phyloP scores from a whole-genome alignment of 225 moss, liverwort and hornwort genomes.

The Physcomitrium patens region DNA sequence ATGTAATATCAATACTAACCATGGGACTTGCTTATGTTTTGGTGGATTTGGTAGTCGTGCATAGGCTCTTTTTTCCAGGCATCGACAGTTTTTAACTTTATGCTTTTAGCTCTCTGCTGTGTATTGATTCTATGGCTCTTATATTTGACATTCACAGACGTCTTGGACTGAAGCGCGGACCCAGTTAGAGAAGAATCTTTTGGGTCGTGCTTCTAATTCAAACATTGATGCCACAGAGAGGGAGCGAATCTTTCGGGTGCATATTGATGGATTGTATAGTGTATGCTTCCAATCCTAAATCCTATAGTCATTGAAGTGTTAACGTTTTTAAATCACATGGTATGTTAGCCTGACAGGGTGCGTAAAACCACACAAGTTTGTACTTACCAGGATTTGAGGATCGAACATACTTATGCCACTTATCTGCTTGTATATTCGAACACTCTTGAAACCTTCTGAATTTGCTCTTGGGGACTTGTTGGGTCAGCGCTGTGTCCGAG shows the following conservation, averaged over 20 bases:
- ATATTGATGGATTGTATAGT: constrained; percentile 72
- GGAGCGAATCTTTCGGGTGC: constrained; percentile 76
- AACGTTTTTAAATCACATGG: too few relatives aligned
- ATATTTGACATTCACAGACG: constrained; percentile 44
- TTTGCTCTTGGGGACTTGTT: constrained; percentile 1
- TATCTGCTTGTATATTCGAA: too few relatives aligned
- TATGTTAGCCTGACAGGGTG: too few relatives aligned
- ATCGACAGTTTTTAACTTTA: too few relatives aligned
- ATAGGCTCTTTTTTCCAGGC: too few relatives aligned
- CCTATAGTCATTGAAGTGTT: neutral
- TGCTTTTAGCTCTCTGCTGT: neutral
- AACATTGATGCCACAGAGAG: constrained; percentile 75
- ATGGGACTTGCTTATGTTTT: too few relatives aligned
- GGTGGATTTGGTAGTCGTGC: too few relatives aligned
- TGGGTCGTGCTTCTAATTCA: constrained; percentile 77
- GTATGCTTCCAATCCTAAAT: constrained; percentile 37
- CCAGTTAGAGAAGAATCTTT: constrained; percentile 81
- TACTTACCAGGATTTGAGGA: too few relatives aligned
- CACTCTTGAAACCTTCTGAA: neutral
- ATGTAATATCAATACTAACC: too few relatives aligned
- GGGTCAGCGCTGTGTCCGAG: constrained; percentile 73
- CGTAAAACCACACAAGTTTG: too few relatives aligned
- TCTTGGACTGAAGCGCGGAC: constrained; percentile 82
- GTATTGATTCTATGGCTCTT: constrained; percentile 15
- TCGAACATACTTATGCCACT: too few relatives aligned